A percentile compares a stretch with the other conserved stretches of the same genome.
These are phyloP conservation scores for Marasmius sp. DNA, from an alignment of 1,284 basidiomycete species.

Conservation along the genomic window DNA sequence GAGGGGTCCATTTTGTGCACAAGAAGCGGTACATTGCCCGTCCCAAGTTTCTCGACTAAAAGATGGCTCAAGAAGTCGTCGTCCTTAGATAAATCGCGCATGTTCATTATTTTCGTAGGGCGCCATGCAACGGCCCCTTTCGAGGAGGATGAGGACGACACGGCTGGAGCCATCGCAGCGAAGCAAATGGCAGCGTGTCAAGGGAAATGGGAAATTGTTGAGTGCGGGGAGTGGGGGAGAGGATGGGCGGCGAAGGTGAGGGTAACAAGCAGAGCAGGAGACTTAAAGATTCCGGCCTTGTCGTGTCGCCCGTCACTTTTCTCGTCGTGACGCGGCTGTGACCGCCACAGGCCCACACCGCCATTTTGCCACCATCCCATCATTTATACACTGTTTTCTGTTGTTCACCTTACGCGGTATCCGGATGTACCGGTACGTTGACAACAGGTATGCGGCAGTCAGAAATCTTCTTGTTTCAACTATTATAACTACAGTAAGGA, in stretches of 20 bases:
- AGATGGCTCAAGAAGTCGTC: slow-evolving; percentile 86
- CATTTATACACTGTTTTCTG: neutral
- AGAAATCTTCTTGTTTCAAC: neutral
- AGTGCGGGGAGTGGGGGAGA: slow-evolving; percentile 11
- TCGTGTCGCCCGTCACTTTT: neutral
- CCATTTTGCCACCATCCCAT: neutral
- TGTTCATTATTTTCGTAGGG: slow-evolving; percentile 83
- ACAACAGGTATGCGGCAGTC: neutral
- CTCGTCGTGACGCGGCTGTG: neutral
- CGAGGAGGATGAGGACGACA: slow-evolving; percentile 27
- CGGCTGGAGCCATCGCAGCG: slow-evolving; percentile 34
- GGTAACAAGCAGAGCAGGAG: slow-evolving; percentile 11
- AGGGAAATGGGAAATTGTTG: neutral
- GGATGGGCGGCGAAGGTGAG: slow-evolving; percentile 11
- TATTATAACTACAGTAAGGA: neutral
- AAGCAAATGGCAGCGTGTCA: slow-evolving; percentile 3
- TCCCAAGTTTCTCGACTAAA: slow-evolving; percentile 81
- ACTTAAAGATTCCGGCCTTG: neutral
- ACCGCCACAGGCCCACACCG: neutral
- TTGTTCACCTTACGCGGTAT: neutral
- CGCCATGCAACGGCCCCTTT: slow-evolving; percentile 54
- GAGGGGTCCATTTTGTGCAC: slow-evolving; percentile 85
- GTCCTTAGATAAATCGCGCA: slow-evolving; percentile 81
- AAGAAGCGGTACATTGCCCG: slow-evolving; percentile 68
- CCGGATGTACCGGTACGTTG: neutral